Conservation (phyloP, 129 eudicot genomes). For the Oenanthe sinensis region DNA sequence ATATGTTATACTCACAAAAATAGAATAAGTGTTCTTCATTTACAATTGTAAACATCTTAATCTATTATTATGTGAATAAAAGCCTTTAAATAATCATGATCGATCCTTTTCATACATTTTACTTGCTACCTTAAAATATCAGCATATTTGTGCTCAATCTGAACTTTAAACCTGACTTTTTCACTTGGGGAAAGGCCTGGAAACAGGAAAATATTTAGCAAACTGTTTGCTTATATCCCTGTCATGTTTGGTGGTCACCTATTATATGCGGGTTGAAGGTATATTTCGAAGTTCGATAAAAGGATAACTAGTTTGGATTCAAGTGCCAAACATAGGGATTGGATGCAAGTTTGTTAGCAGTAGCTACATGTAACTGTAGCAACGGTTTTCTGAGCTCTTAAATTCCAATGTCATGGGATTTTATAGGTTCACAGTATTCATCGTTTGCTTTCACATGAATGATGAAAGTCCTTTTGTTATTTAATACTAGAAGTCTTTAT, state of each 20-base stretch:
- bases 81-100: neutral
- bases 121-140: neutral
- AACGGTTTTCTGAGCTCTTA: neutral
- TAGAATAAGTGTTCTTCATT: neutral
- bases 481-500: neutral
- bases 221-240: neutral
- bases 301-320: neutral
- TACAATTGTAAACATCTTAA: neutral
- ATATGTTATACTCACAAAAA: neutral
- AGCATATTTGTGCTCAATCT: neutral
- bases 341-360: neutral
- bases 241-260: neutral
- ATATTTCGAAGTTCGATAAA: neutral
- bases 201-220: neutral
- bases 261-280: neutral
- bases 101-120: neutral
- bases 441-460: neutral
- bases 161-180: neutral
- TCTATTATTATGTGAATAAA: neutral
- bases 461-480: neutral
- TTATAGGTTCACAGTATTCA: neutral
- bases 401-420: neutral
- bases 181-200: neutral
- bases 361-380: neutral
- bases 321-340: neutral